phyloP scores from a whole-genome alignment of 2,329 filamentous ascomycete species.

The Zymoseptoria brevis region DNA sequence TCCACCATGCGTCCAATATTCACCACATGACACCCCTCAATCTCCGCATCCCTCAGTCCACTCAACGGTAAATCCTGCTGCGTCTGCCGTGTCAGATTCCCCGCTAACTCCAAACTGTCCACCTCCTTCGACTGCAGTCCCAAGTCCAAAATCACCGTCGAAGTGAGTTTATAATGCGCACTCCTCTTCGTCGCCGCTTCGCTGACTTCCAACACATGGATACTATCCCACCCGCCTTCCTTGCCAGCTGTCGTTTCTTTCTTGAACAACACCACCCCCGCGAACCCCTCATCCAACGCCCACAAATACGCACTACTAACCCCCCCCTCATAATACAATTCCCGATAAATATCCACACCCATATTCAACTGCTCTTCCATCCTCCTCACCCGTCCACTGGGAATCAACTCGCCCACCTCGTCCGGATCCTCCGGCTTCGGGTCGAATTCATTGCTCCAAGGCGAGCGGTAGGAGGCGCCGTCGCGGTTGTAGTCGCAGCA shows the following conservation, averaged over 20 bases:
- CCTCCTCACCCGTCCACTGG: conserved; percentile 81
- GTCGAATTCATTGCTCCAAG: conserved; percentile 99
- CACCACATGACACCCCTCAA: conserved; percentile 85
- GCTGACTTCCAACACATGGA: conserved; percentile 95
- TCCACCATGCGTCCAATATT: conserved; percentile 93
- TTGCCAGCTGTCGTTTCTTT: conserved; percentile 55
- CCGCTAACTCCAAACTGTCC: conserved; percentile 83
- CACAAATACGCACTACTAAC: conserved; percentile 96
- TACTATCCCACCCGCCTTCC: conserved; percentile 76
- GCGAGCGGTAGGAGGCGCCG: conserved; percentile 92
- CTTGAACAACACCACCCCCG: conserved; percentile 90
- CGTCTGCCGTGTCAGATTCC: conserved; percentile 96
- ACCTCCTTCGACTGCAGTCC: conserved; percentile 60
- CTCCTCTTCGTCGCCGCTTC: conserved; percentile 68
- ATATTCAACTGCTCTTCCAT: conserved; percentile 94
- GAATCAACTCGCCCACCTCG: conserved; percentile 72
- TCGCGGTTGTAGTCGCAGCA: conserved; percentile 99
- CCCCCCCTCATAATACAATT: conserved; percentile 94
- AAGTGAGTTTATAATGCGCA: conserved; percentile 95
- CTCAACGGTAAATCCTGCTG: conserved; percentile 78
- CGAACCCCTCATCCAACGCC: conserved; percentile 97
- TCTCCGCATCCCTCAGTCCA: conserved; percentile 45
- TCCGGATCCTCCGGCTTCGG: conserved; percentile 60
- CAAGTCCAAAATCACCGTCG: conserved; percentile 87
- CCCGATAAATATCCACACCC: conserved; percentile 92